Base-by-base conservation (phyloP, 2,329 filamentous ascomycete species). In the Fusarium haematococcum region DNA sequence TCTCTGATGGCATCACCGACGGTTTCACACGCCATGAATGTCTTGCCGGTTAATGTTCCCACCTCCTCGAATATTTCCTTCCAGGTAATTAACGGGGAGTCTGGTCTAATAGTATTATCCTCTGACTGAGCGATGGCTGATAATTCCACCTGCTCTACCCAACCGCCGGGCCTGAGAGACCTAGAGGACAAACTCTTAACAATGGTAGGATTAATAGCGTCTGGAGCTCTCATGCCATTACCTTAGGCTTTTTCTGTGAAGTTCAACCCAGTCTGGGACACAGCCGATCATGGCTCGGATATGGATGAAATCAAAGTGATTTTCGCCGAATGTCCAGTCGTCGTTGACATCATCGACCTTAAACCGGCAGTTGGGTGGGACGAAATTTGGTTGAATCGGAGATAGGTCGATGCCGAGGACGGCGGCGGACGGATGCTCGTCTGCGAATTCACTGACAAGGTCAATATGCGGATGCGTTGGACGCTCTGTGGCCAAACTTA, bases 91-190 rank as follows among this genome's bases (percentile, higher is more conserved):
- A 60, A 32, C 11, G 57, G 57, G 11, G 57, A 60, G n/a, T 60
- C 57, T 32, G 57, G 57, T 30, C 37, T 60, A 37, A 60, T 60
- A 37, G 57, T 60, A 1, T 30, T 39, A 13, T 60, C 57, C 8
- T 60, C 57, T 43, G 57, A 60, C 35, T 30, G 57, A 39, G 57
- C 57, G 35, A 60, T 60, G 23, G 57, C 57, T 10, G 57, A 60
- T 20, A 37, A 16, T 20, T 60, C 57, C 14, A 60, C 27, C 35
- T 60, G 57, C 37, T 60, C 35, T 23, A 60, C 18, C 57, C 57
- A 60, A n/a, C 57, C 57, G 11, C 57, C 57, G 7, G 57, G 57
- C 35, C 37, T 43, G 18, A 60, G 57, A 60, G 37, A 41, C 57
- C 57, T 60, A 41, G 33, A 43, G 18, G 39, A 41, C 25, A 60